phyloP scores from a whole-genome alignment of 2,329 filamentous ascomycete genomes.

The Xylariaceae sp. region DNA sequence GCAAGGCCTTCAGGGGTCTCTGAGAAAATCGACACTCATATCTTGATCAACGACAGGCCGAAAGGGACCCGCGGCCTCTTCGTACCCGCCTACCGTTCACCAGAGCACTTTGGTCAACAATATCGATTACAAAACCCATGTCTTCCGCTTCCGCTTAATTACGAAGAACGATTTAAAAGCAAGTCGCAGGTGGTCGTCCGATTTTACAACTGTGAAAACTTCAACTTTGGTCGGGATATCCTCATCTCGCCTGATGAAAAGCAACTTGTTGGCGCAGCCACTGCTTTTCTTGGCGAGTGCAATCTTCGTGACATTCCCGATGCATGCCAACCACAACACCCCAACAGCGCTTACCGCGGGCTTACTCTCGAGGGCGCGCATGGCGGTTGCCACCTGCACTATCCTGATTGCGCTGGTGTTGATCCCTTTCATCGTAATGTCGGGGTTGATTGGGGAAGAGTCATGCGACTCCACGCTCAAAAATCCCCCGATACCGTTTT shows the following conservation, averaged over 20 bases:
- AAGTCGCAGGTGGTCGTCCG: slow-evolving; percentile 1
- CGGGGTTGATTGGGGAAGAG: slow-evolving; percentile 10
- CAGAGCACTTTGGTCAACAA: slow-evolving; percentile 1
- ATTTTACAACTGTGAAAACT: slow-evolving; percentile 20
- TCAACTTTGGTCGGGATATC: not conserved
- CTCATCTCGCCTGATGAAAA: slow-evolving; percentile 1
- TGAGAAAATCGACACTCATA: not conserved
- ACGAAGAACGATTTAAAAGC: not conserved
- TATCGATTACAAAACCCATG: not conserved
- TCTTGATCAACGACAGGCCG: not conserved
- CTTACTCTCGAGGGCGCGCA: not conserved
- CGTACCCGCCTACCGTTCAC: slow-evolving; percentile 13
- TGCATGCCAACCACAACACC: not conserved
- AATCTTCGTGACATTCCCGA: slow-evolving; percentile 11
- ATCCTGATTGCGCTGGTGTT: slow-evolving; percentile 12
- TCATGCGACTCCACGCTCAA: slow-evolving; percentile 6
- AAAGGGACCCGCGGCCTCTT: slow-evolving; percentile 22
- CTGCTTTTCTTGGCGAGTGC: slow-evolving; percentile 24
- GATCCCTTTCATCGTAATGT: not conserved
- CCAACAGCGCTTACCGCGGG: slow-evolving; percentile 21
- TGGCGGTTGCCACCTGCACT: slow-evolving; percentile 23
- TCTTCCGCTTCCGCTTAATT: not conserved
- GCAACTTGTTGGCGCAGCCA: slow-evolving; percentile 10
- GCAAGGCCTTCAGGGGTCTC: too few species aligned
- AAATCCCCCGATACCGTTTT: slow-evolving; percentile 2